A percentile compares a stretch with the other conserved stretches of the same genome.
Evolutionary conservation across 192 early-diverging fungal genomes (phyloP).

Genomic region (Irineochytrium annulatum): DNA sequence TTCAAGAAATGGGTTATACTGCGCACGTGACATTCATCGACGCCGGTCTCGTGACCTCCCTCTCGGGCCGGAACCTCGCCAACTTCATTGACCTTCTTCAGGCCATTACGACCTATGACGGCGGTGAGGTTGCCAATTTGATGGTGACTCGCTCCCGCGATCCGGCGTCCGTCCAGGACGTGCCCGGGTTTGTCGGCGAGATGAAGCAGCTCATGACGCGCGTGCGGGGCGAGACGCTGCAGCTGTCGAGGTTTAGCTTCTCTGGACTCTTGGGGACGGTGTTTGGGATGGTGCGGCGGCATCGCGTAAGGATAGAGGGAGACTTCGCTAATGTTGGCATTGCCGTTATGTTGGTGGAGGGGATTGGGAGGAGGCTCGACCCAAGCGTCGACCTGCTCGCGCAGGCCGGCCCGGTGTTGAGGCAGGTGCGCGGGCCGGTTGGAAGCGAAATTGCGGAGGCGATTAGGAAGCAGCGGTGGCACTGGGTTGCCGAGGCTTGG

Average conservation of each 20-base stretch:
- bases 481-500: too few relatives aligned
- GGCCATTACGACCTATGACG: slow-evolving; percentile 84
- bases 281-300: slow-evolving; percentile 80
- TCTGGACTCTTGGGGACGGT: slow-evolving; percentile 75
- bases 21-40: slow-evolving; percentile 84
- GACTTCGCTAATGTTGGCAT: slow-evolving; percentile 94
- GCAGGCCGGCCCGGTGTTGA: slow-evolving; percentile 9
- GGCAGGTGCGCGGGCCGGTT: slow-evolving; percentile 7
- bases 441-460: too few relatives aligned
- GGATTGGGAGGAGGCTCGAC: slow-evolving; percentile 86
- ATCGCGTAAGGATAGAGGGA: slow-evolving; percentile 90
- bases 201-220: slow-evolving; percentile 64
- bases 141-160: slow-evolving; percentile 84
- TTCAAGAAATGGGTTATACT: slow-evolving; percentile 66
- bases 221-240: slow-evolving; percentile 53
- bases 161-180: slow-evolving; percentile 66
- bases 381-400: slow-evolving; percentile 88
- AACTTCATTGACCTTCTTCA: slow-evolving; percentile 92
- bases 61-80: slow-evolving; percentile 66
- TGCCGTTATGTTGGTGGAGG: slow-evolving; percentile 88
- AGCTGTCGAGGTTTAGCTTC: slow-evolving; percentile 77
- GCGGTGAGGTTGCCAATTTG: slow-evolving; percentile 70
- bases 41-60: slow-evolving; percentile 80
- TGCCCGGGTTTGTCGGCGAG: slow-evolving; percentile 73
- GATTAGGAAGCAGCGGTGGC: too few relatives aligned